Conservation (phyloP, 1,139 yeast genomes). For the Geotrichum cucujoidarum region DNA sequence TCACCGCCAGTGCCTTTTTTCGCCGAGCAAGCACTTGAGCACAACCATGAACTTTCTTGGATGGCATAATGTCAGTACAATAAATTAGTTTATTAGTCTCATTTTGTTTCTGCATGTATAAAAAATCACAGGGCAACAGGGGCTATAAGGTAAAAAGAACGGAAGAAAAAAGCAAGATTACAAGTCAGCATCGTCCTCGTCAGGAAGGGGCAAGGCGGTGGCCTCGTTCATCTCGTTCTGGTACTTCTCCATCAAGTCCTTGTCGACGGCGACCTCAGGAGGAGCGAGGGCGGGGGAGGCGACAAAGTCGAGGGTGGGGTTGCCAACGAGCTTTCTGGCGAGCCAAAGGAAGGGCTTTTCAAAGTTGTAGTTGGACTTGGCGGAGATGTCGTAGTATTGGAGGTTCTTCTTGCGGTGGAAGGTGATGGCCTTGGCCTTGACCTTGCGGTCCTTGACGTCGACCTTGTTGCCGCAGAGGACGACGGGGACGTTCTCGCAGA, state of each 20-base stretch:
- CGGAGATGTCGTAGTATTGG: slow-evolving; percentile 98
- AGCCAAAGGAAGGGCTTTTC: slow-evolving; percentile 99
- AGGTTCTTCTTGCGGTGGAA: slow-evolving; percentile 99
- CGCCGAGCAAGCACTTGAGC: no score
- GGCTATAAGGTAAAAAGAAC: not conserved
- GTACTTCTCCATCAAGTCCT: slow-evolving; percentile 93
- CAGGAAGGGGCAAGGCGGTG: slow-evolving; percentile 98
- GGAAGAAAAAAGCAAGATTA: no score
- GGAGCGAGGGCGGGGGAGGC: slow-evolving; percentile 99
- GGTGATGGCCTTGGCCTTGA: slow-evolving; percentile 98
- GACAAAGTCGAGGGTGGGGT: slow-evolving; percentile 95
- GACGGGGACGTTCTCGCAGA: slow-evolving; percentile 98
- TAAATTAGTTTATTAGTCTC: slow-evolving; percentile 1
- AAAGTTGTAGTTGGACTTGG: slow-evolving; percentile 98
- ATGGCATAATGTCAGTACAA: no score
- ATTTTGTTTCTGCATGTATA: not conserved
- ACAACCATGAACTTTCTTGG: no score
- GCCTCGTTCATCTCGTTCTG: slow-evolving; percentile 99
- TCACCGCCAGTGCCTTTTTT: no score
- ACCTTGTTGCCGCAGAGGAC: slow-evolving; percentile 99
- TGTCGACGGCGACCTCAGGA: slow-evolving; percentile 97
- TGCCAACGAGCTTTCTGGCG: slow-evolving; percentile 98
- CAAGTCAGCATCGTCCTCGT: slow-evolving; percentile 98
- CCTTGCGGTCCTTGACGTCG: slow-evolving; percentile 98
- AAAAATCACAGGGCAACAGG: not conserved